Percentiles rank a stretch among this genome's conserved stretches.
Conservation (phyloP, 148 eudicot species). For the Arbutus unedo region DNA sequence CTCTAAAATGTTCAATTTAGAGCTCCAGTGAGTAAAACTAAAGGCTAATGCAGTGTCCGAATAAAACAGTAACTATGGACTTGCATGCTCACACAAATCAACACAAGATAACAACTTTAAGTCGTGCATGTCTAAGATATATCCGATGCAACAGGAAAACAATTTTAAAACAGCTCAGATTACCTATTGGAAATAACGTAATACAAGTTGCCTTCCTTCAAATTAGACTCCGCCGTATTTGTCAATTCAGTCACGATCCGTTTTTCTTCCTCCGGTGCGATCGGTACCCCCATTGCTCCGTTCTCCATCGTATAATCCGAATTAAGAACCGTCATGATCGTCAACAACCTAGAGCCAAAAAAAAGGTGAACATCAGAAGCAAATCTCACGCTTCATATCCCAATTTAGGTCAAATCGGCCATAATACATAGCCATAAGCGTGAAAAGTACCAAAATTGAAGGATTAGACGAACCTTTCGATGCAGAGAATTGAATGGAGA, state of each 20-base stretch:
- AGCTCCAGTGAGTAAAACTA: not conserved
- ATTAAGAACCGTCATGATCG: slow-evolving; percentile 56
- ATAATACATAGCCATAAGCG: not conserved
- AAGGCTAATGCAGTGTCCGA: not conserved
- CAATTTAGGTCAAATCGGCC: not conserved
- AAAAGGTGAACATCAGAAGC: not conserved
- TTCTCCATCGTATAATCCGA: slow-evolving; percentile 41
- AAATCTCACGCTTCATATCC: not conserved
- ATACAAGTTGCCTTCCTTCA: slow-evolving; percentile 63
- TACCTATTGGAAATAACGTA: slow-evolving; percentile 62
- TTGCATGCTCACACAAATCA: not conserved
- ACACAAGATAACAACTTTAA: not conserved
- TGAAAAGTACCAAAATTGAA: not conserved
- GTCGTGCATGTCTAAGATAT: not conserved
- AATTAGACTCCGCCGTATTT: slow-evolving; percentile 53
- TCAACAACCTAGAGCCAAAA: not conserved
- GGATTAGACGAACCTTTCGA: not conserved
- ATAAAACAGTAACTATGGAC: not conserved
- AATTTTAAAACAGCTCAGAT: not conserved
- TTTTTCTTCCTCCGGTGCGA: slow-evolving; percentile 59
- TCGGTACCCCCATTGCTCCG: slow-evolving; percentile 44
- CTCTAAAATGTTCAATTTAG: not conserved
- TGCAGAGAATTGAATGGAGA: not conserved
- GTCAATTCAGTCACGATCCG: slow-evolving; percentile 47
- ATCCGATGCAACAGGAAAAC: not conserved